Base-by-base conservation (phyloP, 495 filamentous ascomycete genomes). In the Daldinia decipiens region DNA sequence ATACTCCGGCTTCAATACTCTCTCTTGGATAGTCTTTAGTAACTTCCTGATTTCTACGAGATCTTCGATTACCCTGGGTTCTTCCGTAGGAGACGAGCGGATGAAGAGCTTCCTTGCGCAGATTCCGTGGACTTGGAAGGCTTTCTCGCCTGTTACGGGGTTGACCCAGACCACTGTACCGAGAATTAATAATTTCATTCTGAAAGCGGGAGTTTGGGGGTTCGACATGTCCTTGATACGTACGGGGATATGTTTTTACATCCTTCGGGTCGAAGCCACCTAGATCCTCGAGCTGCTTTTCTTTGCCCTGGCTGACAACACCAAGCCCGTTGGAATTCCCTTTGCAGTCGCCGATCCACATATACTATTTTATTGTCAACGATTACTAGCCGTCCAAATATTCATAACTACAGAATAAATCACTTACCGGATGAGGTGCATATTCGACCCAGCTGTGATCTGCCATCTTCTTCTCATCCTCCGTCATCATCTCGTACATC, bases 381-480 rank as follows among this genome's bases (percentile, higher is more conserved):
- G 21, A 5, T 39, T 36, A 57, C 54, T 34, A 71, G 59, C 56
- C 45, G 34, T 21, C 27, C 12, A n/a, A 31, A 1, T 39, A 27
- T 40, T n/a, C 15, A 3, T 19, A 32, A 43, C 1, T 15, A 7
- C 17, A 26, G 4, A 9, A 11, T 27, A 75, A 76, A 6, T 5
- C n/a, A 54, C 62, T 26, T 62, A 73, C 70, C 38, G 80, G 80
- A 68, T 77, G 77, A 5, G 79, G 80, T 12, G 80, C 80, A 70
- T 81, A 81, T 69, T 81, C 80, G 17, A 81, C 79, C 79, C 78
- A 80, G 26, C 77, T 79, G 69, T 82, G 68, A 62, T 82, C 80
- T 7, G 75, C 79, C 56, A 81, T 47, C 45, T 63, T 63, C 43
- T 76, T 75, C 65, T 82, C 80, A 13, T 82, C 80, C 21, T 75